phyloP scores from a whole-genome alignment of 352 stramenopile genomes.

The Phytopythium delawarense region DNA sequence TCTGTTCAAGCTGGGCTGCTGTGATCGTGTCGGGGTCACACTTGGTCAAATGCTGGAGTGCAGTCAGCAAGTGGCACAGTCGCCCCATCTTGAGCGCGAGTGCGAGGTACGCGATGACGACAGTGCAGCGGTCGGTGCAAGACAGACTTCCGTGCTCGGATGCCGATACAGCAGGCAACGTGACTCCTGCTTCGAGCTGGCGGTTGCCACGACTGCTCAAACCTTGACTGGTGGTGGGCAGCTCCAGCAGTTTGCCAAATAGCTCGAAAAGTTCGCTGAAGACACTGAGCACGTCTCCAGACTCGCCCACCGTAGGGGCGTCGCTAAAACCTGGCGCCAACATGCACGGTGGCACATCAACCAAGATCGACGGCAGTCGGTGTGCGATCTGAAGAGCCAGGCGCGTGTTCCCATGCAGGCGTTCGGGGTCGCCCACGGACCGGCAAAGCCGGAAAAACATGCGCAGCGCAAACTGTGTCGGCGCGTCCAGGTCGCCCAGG shows the following conservation, averaged over 20 bases:
- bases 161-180: background rate
- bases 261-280: slow-evolving; percentile 54
- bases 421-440: slow-evolving; percentile 31
- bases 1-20: slow-evolving; percentile 15
- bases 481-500: slow-evolving; percentile 42
- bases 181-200: background rate
- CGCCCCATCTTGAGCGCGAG: slow-evolving; percentile 68
- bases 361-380: slow-evolving; percentile 58
- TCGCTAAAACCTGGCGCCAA: slow-evolving; percentile 45
- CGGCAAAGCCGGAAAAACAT: slow-evolving; percentile 70
- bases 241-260: slow-evolving; percentile 31
- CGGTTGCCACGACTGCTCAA: background rate
- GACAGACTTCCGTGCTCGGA: slow-evolving; percentile 10
- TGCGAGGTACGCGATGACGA: slow-evolving; percentile 51
- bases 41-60: slow-evolving; percentile 35
- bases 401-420: slow-evolving; percentile 19
- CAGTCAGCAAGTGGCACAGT: slow-evolving; percentile 44
- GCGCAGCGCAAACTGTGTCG: slow-evolving; percentile 55
- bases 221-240: slow-evolving; percentile 1
- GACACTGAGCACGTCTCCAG: slow-evolving; percentile 24
- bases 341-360: slow-evolving; percentile 41
- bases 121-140: slow-evolving; percentile 20
- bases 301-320: slow-evolving; percentile 5
- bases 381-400: slow-evolving; percentile 43
- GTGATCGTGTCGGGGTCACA: slow-evolving; percentile 11